Percentiles rank a stretch among this genome's conserved stretches.
These are phyloP conservation scores for Colletotrichum sp. DNA, from an alignment of 2,329 filamentous ascomycete species.

Conservation along the genomic window DNA sequence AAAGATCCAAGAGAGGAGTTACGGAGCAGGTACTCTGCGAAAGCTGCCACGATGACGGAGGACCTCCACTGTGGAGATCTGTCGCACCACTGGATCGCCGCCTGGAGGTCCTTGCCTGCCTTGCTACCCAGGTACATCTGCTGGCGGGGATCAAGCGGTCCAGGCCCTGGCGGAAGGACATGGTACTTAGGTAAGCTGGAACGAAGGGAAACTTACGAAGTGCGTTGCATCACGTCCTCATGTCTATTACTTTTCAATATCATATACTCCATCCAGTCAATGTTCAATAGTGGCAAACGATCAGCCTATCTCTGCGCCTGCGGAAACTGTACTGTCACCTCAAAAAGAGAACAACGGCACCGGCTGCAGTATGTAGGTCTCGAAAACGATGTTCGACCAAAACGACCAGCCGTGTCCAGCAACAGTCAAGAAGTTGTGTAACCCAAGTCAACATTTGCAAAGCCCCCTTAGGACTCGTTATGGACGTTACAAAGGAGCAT, in stretches of 20 bases:
- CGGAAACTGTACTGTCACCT: not conserved
- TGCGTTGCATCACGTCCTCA: not conserved
- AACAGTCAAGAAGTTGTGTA: not conserved
- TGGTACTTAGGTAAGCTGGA: not conserved
- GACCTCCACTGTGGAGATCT: constrained; percentile 1
- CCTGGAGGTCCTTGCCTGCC: not conserved
- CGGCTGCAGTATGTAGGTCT: not conserved
- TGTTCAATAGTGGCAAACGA: not conserved
- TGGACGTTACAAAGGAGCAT: not conserved
- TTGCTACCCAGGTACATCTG: not conserved
- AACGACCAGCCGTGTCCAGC: not conserved
- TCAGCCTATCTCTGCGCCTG: not conserved
- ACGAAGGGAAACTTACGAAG: not conserved
- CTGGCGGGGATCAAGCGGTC: not conserved
- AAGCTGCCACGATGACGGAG: not conserved
- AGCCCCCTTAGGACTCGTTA: not conserved
- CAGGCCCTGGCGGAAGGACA: not conserved
- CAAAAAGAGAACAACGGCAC: not conserved
- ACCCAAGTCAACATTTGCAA: not conserved
- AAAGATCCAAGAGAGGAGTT: not conserved
- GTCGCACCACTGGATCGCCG: not conserved
- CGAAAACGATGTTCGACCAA: not conserved
- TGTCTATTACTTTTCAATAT: not conserved
- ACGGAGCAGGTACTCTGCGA: not conserved
- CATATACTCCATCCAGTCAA: not conserved